phyloP scores from a whole-genome alignment of 768 basidiomycete genomes.

The Boletus edulis region DNA sequence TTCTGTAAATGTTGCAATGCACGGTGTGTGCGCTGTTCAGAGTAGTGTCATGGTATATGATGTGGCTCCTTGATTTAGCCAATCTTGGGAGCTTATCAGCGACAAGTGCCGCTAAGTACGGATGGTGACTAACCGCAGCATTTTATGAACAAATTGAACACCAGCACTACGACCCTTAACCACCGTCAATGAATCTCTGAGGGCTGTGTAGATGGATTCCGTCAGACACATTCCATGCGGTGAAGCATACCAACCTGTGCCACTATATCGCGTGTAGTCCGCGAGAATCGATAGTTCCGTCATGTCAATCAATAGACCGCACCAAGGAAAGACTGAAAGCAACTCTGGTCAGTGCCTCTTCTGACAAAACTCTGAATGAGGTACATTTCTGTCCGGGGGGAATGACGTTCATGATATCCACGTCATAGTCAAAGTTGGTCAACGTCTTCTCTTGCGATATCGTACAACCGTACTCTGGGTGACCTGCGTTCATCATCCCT shows the following conservation, averaged over 20 bases:
- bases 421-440: constrained; percentile 75
- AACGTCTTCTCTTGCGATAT: constrained; percentile 88
- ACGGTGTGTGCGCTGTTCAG: constrained; percentile 64
- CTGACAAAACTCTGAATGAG: not conserved
- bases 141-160: constrained; percentile 61
- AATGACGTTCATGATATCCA: constrained; percentile 51
- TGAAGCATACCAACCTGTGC: constrained; percentile 46
- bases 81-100: constrained; percentile 42
- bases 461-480: constrained; percentile 92
- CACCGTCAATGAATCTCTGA: constrained; percentile 69
- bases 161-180: constrained; percentile 65
- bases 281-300: constrained; percentile 70
- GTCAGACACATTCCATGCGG: not conserved
- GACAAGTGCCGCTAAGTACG: not conserved
- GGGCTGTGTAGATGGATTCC: constrained; percentile 39
- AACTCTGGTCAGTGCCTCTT: not conserved
- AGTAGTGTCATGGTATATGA: constrained; percentile 72
- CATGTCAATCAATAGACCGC: constrained; percentile 81
- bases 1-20: constrained; percentile 84
- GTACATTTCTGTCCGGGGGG: constrained; percentile 44
- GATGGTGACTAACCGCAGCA: constrained; percentile 60
- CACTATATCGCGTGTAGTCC: constrained; percentile 72
- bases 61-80: constrained; percentile 71
- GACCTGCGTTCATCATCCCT: constrained; percentile 74
- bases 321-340: constrained; percentile 86